Evolutionary conservation across 371 early-diverging fungal species (phyloP).

Genomic region (Mortierella sp.): DNA sequence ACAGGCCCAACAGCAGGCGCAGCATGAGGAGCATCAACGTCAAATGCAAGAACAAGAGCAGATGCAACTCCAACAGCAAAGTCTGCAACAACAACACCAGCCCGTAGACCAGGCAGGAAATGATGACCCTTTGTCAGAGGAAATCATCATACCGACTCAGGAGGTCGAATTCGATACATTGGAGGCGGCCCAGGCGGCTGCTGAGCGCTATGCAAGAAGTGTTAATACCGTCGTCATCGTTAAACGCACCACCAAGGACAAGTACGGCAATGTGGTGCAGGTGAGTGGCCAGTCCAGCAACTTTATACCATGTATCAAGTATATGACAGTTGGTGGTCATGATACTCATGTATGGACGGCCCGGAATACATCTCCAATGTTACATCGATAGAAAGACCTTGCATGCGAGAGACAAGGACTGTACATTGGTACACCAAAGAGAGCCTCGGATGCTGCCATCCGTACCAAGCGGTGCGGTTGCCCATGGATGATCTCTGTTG

Average conservation of each 20-base stretch:
- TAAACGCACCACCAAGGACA: slow-evolving; percentile 51
- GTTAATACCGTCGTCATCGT: slow-evolving; percentile 45
- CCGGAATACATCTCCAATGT: too few species aligned
- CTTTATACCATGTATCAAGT: too few species aligned
- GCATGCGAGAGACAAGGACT: slow-evolving; percentile 51
- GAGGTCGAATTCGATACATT: slow-evolving; percentile 38
- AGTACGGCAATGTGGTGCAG: slow-evolving; percentile 46
- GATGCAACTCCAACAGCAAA: slow-evolving; percentile 13
- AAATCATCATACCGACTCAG: slow-evolving; percentile 27
- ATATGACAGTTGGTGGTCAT: not conserved
- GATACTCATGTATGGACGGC: too few species aligned
- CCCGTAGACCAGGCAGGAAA: not conserved
- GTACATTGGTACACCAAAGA: slow-evolving; percentile 33
- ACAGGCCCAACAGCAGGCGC: slow-evolving; percentile 13
- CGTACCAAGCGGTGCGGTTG: slow-evolving; percentile 52
- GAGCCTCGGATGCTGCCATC: slow-evolving; percentile 19
- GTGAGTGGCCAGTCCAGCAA: not conserved
- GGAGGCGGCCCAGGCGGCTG: slow-evolving; percentile 39
- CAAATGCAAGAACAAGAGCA: slow-evolving; percentile 26
- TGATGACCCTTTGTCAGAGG: slow-evolving; percentile 11
- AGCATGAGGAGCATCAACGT: slow-evolving; percentile 14
- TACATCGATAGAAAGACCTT: slow-evolving; percentile 38
- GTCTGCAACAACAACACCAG: slow-evolving; percentile 8
- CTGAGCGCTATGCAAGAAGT: slow-evolving; percentile 40
- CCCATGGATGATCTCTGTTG: slow-evolving; percentile 54